Evolutionary conservation across 225 moss, liverwort and hornwort species (phyloP).

Genomic region (Thuidium tamariscinum): DNA sequence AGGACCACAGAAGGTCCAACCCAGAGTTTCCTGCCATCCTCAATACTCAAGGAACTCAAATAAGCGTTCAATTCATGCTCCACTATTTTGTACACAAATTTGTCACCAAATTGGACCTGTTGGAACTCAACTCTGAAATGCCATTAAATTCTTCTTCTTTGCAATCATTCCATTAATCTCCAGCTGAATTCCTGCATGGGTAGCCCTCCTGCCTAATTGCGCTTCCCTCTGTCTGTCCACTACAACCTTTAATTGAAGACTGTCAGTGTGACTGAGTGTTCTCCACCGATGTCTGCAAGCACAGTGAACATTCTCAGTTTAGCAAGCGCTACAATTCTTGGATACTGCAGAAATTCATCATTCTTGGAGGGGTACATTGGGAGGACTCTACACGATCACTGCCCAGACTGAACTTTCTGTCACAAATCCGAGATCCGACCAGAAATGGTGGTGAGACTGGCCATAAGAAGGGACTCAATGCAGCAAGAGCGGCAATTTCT

Average conservation of each 20-base stretch:
- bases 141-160: background rate
- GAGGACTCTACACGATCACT: background rate
- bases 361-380: background rate
- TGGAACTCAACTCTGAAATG: background rate
- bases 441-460: background rate
- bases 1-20: slow-evolving; percentile 26
- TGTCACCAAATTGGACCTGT: background rate
- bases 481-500: background rate
- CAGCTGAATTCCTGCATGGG: background rate
- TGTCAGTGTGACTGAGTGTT: background rate
- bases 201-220: background rate
- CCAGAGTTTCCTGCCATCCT: slow-evolving; percentile 2
- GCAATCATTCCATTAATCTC: background rate
- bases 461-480: background rate
- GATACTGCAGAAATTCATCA: background rate
- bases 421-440: background rate
- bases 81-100: background rate
- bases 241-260: background rate
- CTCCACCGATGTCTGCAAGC: background rate
- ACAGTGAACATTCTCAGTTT: background rate
- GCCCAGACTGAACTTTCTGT: background rate
- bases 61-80: background rate
- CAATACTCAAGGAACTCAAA: background rate
- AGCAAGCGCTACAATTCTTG: background rate
- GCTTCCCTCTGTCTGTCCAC: background rate